Conservation (phyloP, 1,284 basidiomycete species). For the Ustilago cynodontis region DNA sequence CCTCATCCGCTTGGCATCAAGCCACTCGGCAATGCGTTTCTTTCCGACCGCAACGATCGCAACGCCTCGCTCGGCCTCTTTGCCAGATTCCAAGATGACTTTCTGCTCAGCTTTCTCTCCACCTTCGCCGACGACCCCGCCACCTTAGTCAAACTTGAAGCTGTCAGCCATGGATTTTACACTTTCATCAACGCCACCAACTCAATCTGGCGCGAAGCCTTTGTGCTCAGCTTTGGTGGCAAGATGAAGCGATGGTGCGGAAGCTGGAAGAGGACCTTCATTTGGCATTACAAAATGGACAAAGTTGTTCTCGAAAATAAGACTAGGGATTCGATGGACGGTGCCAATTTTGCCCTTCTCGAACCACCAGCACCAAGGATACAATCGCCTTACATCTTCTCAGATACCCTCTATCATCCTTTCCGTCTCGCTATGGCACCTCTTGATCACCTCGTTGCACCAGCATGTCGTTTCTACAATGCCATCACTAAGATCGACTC, state of each 20-base stretch:
- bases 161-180: slow-evolving; percentile 49
- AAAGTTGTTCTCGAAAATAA: slow-evolving; percentile 28
- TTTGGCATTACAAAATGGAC: slow-evolving; percentile 38
- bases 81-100: slow-evolving; percentile 55
- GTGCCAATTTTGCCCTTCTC: slow-evolving; percentile 30
- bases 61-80: slow-evolving; percentile 51
- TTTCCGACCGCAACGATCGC: slow-evolving; percentile 52
- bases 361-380: slow-evolving; percentile 30
- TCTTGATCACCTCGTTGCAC: slow-evolving; percentile 46
- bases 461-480: slow-evolving; percentile 38
- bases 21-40: slow-evolving; percentile 62
- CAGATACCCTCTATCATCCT: slow-evolving; percentile 62
- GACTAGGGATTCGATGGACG: slow-evolving; percentile 29
- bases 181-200: slow-evolving; percentile 58
- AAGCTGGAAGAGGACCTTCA: slow-evolving; percentile 63
- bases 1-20: slow-evolving; percentile 63
- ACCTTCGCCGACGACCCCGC: slow-evolving; percentile 33
- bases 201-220: slow-evolving; percentile 58
- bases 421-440: slow-evolving; percentile 57
- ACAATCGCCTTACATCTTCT: slow-evolving; percentile 55
- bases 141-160: slow-evolving; percentile 44
- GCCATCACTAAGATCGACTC: slow-evolving; percentile 53
- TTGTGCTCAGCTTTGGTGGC: slow-evolving; percentile 46
- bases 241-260: slow-evolving; percentile 58
- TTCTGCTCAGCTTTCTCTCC: slow-evolving; percentile 54